Evolutionary conservation across 2,329 filamentous ascomycete genomes (phyloP).

Genomic region (Mycocentrospora acerina): DNA sequence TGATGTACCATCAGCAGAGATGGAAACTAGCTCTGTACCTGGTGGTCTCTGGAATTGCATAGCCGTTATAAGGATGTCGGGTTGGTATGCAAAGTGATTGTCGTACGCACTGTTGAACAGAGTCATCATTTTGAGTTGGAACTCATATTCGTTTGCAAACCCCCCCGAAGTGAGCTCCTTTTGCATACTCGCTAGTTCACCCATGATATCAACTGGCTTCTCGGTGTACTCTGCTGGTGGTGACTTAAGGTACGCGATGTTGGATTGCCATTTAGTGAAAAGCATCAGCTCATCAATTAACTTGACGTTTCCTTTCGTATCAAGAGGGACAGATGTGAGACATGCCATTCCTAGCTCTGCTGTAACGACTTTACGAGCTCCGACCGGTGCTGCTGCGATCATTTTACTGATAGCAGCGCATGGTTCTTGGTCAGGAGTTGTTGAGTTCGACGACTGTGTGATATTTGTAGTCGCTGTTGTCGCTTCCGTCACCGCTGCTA

Average conservation of each 20-base stretch:
- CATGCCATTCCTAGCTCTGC: conserved; percentile 39
- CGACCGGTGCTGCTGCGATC: conserved; percentile 26
- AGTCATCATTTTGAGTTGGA: conserved; percentile 40
- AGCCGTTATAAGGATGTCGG: conserved; percentile 39
- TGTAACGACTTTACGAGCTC: conserved; percentile 31
- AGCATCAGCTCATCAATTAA: conserved; percentile 39
- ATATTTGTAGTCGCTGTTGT: conserved; percentile 9
- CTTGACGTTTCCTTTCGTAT: conserved; percentile 32
- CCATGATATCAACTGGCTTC: conserved; percentile 42
- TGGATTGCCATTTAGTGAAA: conserved; percentile 43
- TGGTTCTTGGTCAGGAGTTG: conserved; percentile 27
- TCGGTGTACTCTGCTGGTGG: conserved; percentile 42
- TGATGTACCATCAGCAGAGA: conserved; percentile 39
- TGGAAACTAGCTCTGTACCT: conserved; percentile 33
- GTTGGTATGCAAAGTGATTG: conserved; percentile 43
- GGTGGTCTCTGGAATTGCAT: conserved; percentile 41
- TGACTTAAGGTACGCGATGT: conserved; percentile 42
- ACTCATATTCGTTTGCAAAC: conserved; percentile 45
- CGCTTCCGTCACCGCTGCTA: background rate
- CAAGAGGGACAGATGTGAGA: conserved; percentile 40
- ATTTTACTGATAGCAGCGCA: conserved; percentile 34
- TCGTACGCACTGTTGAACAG: conserved; percentile 43
- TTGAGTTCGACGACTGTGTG: conserved; percentile 15
- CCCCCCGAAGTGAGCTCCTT: conserved; percentile 27
- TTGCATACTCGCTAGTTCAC: conserved; percentile 38